A percentile compares a stretch with the other conserved stretches of the same genome.
Evolutionary conservation across 2,329 filamentous ascomycete species (phyloP).

Genomic region (Botrytis sinoallii): DNA sequence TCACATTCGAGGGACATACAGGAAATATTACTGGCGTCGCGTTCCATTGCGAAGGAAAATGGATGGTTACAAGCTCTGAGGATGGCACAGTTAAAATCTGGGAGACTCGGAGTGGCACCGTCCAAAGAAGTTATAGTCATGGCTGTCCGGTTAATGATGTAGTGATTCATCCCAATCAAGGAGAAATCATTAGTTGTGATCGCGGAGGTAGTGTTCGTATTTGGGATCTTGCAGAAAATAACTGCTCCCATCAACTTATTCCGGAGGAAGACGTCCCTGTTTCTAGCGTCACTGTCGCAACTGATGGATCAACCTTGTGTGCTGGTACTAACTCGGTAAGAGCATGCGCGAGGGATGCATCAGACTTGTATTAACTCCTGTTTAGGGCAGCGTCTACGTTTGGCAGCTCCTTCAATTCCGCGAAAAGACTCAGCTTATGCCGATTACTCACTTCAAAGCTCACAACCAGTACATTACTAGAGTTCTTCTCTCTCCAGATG

Average conservation of each 20-base stretch:
- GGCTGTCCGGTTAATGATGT: conserved; percentile 91
- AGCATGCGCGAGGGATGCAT: conserved; percentile 4
- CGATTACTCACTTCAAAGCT: conserved; percentile 68
- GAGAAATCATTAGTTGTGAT: conserved; percentile 95
- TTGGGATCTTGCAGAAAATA: conserved; percentile 96
- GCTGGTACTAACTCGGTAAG: conserved; percentile 86
- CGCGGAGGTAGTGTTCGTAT: conserved; percentile 87
- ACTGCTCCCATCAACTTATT: conserved; percentile 92
- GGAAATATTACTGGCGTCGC: conserved; percentile 95
- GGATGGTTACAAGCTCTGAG: conserved; percentile 98
- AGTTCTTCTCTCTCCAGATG: conserved; percentile 70
- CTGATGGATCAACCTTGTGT: conserved; percentile 86
- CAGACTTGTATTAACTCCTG: conserved; percentile 11
- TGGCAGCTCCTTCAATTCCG: conserved; percentile 81
- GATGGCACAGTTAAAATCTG: conserved; percentile 59
- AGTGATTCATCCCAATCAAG: conserved; percentile 98
- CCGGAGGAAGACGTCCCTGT: conserved; percentile 94
- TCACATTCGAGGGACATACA: conserved; percentile 94
- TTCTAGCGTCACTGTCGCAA: conserved; percentile 92
- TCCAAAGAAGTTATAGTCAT: conserved; percentile 92
- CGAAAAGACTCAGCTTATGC: conserved; percentile 66
- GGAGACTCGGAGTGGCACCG: conserved; percentile 40
- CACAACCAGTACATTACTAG: conserved; percentile 73
- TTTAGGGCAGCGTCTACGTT: conserved; percentile 93
- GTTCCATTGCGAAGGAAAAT: conserved; percentile 98